phyloP scores from a whole-genome alignment of 2,329 filamentous ascomycete genomes.

The Pezicula carpinea region DNA sequence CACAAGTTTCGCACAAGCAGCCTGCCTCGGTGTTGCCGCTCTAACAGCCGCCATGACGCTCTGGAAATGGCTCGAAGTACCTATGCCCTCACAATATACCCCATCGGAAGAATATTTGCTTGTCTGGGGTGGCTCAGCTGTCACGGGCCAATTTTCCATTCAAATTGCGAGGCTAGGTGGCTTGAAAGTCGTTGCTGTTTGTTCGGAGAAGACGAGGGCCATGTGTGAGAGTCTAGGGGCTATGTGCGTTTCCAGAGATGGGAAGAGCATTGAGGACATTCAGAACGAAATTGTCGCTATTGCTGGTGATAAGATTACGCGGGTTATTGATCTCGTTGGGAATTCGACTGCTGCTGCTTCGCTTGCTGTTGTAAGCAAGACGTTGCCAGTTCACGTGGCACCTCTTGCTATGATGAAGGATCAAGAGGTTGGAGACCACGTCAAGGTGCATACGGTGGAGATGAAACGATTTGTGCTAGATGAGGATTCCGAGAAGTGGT shows the following conservation, averaged over 20 bases:
- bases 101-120: constrained; percentile 19
- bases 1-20: constrained; percentile 29
- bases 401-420: constrained; percentile 32
- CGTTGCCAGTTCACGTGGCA: constrained; percentile 24
- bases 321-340: constrained; percentile 35
- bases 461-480: constrained; percentile 36
- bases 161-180: constrained; percentile 32
- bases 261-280: constrained; percentile 29
- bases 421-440: constrained; percentile 26
- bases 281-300: constrained; percentile 28
- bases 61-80: constrained; percentile 36
- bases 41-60: constrained; percentile 38
- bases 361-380: constrained; percentile 25
- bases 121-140: constrained; percentile 38
- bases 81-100: constrained; percentile 9
- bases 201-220: not conserved
- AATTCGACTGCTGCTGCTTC: constrained; percentile 28
- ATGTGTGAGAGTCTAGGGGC: constrained; percentile 25
- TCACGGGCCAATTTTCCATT: constrained; percentile 37
- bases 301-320: constrained; percentile 25
- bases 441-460: constrained; percentile 32
- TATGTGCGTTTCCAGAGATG: constrained; percentile 29
- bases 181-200: constrained; percentile 32
- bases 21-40: constrained; percentile 36
- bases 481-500: constrained; percentile 23